These are phyloP conservation scores for Penicillium arizonense DNA, from an alignment of 495 filamentous ascomycete genomes.

Conservation along the genomic window DNA sequence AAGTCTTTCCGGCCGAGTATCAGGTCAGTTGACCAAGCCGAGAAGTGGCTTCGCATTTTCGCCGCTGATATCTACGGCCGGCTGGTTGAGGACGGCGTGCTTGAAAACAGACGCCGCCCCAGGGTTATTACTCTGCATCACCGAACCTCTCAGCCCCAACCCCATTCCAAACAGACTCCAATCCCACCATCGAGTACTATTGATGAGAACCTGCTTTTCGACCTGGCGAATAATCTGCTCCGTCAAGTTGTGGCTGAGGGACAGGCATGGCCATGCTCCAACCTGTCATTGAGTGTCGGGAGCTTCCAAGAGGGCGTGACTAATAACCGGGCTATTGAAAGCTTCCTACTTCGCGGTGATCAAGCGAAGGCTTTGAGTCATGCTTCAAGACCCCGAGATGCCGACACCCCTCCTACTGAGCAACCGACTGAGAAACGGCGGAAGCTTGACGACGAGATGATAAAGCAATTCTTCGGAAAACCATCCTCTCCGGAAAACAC, in stretches of 20 bases:
- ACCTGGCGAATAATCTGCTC: conserved; percentile 72
- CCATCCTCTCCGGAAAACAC: conserved; percentile 8
- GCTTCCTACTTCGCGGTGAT: conserved; percentile 78
- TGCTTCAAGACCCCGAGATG: conserved; percentile 10
- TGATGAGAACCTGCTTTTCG: conserved; percentile 70
- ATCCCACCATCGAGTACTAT: conserved; percentile 76
- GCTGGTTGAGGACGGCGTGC: conserved; percentile 85
- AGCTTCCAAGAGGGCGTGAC: conserved; percentile 86
- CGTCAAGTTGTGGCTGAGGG: conserved; percentile 75
- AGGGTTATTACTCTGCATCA: conserved; percentile 82
- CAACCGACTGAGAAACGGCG: conserved; percentile 30
- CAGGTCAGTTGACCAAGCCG: conserved; percentile 73
- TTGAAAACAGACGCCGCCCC: conserved; percentile 85
- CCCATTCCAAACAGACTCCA: conserved; percentile 66
- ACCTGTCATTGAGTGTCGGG: conserved; percentile 78
- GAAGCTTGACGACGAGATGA: conserved; percentile 32
- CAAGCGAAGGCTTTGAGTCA: conserved; percentile 57
- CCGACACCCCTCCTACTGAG: conserved; percentile 1
- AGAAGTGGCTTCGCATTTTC: conserved; percentile 89
- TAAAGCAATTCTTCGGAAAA: conserved; percentile 36
- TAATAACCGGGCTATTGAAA: conserved; percentile 81
- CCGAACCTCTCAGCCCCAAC: conserved; percentile 67
- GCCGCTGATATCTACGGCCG: conserved; percentile 88
- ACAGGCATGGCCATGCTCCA: conserved; percentile 80
- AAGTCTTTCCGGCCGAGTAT: conserved; percentile 92